Base-by-base conservation (phyloP, 1,284 basidiomycete species). In the Ceratobasidium sp. region DNA sequence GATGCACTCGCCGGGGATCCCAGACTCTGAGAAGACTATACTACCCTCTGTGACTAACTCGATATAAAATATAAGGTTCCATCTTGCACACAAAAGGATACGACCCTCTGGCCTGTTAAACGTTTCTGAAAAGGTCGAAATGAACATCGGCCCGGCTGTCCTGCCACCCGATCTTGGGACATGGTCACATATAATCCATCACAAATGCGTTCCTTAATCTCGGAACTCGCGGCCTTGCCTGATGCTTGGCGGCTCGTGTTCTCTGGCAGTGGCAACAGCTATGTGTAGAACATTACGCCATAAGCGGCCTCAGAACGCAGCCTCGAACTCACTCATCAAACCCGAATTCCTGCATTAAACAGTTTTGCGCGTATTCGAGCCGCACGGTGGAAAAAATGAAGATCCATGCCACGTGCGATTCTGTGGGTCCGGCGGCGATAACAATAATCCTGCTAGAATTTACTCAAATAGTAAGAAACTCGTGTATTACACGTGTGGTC, bases 361-460 rank as follows among this genome's bases (percentile, higher is more conserved):
- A 16, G 30, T 11, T 14, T 30, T 25, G 30, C n/a, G 12, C 30
- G 18, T 30, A 56, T n/a, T 33, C 54, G 21, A 18, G 18, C 54
- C 28, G 33, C 54, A 8, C 54, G 30, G 54, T 36, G 28, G 54
- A 56, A 36, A 56, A 30, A 33, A 33, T 33, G 30, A 4, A 56
- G 54, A 56, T 56, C 54, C 54, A 30, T 11, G 21, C 28, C 60
- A 61, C 42, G 60, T 48, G 54, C 30, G 11, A 61, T 44, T 12
- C 40, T 16, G 18, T 70, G 42, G 54, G 54, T 48, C 46, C 66
- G 66, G 66, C 66, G 66, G 66, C 54, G 66, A 70, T 70, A 70
- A 49, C 66, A 70, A 16, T 7, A 70, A 70, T 58, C 38, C 28
- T 59, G 25, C 25, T 14, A 30, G 56, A 58, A 70, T 46, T 70